Evolutionary conservation across 2,329 filamentous ascomycete species (phyloP), one percentile per base, ranked within the genome.

Genomic region (Epicoccum sorghinum): DNA sequence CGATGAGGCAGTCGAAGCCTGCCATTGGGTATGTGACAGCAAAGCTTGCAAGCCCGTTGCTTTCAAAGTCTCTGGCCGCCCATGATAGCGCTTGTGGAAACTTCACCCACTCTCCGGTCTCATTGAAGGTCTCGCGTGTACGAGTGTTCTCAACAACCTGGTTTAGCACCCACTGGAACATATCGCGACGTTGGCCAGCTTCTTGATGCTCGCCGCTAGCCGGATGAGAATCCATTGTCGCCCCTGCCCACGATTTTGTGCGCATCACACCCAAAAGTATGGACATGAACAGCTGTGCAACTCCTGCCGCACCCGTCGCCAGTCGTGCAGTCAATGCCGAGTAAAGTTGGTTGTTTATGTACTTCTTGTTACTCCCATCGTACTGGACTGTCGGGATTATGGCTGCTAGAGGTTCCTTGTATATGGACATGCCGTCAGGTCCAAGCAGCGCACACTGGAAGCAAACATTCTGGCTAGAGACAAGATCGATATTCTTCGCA

Each of bases 311-410:
- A 10, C 71, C 70, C 4, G 67, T 72, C 3, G 58, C 55, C 13
- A 73, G 54, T 23, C 67, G 61, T 27, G 60, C 60, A n/a, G 69
- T 74, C 22, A 74, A 45, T 1, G 68, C 70, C 10, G 65, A 46
- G 38, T 66, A 68, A n/a, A 74, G 60, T 46, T 74, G 70, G 23
- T 71, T 60, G 24, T 68, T 64, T 53, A 73, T 69, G 53, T 73
- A 74, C 41, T 61, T 62, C 57, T 69, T 72, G 57, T 72, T 74
- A 25, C 32, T 59, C 3, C 59, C 66, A 8, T 60, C 51, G 32
- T 71, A 73, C 14, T 65, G 48, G 8, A 73, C 52, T 9, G 64
- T 53, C 3, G 70, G 70, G 18, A 74, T 58, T 22, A 69, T 55
- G 1, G 69, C 69, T 9, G 59, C 59, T 6, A 74, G 42, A 3